A percentile compares a stretch with the other conserved stretches of the same genome.
Evolutionary conservation across 2,329 filamentous ascomycete genomes (phyloP).

Genomic region (Berkeleyomyces rouxiae): DNA sequence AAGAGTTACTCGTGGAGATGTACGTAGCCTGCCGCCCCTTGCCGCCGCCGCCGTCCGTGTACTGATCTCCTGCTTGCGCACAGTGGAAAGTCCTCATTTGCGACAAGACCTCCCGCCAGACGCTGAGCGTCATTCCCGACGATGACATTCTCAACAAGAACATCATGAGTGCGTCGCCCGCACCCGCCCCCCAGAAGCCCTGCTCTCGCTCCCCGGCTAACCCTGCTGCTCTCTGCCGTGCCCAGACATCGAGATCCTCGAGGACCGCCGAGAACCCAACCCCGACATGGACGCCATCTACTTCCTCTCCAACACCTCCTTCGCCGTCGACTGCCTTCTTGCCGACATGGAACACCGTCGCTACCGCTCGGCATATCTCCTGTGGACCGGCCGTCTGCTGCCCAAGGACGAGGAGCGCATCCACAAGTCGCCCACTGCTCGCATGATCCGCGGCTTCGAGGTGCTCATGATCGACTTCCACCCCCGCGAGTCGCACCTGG

Average conservation of each 20-base stretch:
- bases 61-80: not conserved
- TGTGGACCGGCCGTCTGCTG: conserved; percentile 70
- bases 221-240: not conserved
- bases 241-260: conserved; percentile 84
- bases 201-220: conserved; percentile 10
- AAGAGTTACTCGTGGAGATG: conserved; percentile 64
- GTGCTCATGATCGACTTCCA: conserved; percentile 79
- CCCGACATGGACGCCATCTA: conserved; percentile 91
- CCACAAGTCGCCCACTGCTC: conserved; percentile 50
- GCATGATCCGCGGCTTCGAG: conserved; percentile 62
- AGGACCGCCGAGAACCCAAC: conserved; percentile 67
- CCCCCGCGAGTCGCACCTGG: conserved; percentile 75
- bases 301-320: conserved; percentile 66
- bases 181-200: not conserved
- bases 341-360: conserved; percentile 75
- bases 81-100: conserved; percentile 96
- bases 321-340: conserved; percentile 86
- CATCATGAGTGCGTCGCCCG: conserved; percentile 58
- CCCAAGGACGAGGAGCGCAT: conserved; percentile 55
- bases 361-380: conserved; percentile 62
- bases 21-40: conserved; percentile 27
- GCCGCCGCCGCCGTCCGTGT: too few relatives aligned
- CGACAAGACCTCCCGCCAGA: conserved; percentile 65
- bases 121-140: conserved; percentile 81
- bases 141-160: conserved; percentile 96